Base-by-base conservation (phyloP, 306 rosid species). In the Malus orientalis region DNA sequence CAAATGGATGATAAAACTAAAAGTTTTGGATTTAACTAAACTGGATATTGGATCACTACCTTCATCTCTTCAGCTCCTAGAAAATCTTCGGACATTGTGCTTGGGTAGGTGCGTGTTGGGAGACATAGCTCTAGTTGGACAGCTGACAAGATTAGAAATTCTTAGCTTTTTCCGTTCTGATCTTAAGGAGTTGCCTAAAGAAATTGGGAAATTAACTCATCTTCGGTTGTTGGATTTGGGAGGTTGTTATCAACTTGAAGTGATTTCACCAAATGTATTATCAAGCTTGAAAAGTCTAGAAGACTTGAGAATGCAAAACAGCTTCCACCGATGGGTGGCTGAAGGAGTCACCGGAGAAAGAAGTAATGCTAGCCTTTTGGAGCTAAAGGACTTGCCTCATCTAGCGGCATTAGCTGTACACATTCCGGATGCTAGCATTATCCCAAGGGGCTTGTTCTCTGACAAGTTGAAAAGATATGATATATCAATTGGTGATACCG, bases 191-290 rank as follows among this genome's bases (percentile, higher is more conserved):
- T 76, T 89, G 38, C 87, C 90, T 0, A 19, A 20, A 49, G 74
- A 74, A 53, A 74, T 89, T 20, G 76, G 70, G 45, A 79, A 83
- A 4, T 42, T 89, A n/a, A 40, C 55, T 45, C 75, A 69, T 30
- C 74, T 89, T 2, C 81, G 54, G 42, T 29, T 85, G 76, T 59
- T 89, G 19, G 87, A 89, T 77, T 73, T 87, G 33, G 72, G 69
- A 1, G 19, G 32, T 47, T 89, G 93, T 45, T 78, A 29, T 11
- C 32, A 78, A 20, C 89, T 89, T 22, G 3, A 3, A 76, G 73
- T 47, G 19, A 82, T 87, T 70, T 82, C 81, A 15, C 67, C 78
- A 1, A 42, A 71, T 60, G 67, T 85, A 2, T 4, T 85, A 44
- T 84, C 88, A 27, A 47, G 75, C 14, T 69, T 89, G 71, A 76